A percentile compares a stretch with the other conserved stretches of the same genome.
Conservation (phyloP, 192 early-diverging fungal genomes). For the Coemansia sp. region DNA sequence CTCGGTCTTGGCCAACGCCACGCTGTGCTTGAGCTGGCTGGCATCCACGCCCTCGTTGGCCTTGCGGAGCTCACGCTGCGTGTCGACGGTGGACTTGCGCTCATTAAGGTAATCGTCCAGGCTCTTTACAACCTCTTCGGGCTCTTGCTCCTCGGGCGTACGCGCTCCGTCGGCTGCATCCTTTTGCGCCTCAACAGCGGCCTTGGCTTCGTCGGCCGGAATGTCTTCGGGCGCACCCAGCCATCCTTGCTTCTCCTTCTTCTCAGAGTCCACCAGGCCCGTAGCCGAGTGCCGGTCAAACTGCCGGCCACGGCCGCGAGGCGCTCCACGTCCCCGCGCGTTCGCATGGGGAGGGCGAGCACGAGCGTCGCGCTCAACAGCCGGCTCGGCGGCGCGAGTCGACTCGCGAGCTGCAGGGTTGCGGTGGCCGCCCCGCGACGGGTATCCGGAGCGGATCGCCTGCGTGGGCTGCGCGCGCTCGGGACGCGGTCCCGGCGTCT, state of each 20-base stretch:
- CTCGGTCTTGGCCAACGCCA: conserved; percentile 69
- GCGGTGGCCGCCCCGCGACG: conserved; percentile 33
- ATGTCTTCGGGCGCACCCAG: conserved; percentile 55
- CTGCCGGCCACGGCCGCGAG: conserved; percentile 65
- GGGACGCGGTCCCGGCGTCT: conserved; percentile 13
- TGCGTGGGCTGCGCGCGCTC: conserved; percentile 32
- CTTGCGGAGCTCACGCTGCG: conserved; percentile 66
- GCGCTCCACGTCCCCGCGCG: conserved; percentile 25
- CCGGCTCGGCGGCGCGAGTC: conserved; percentile 1
- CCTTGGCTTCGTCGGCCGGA: conserved; percentile 40
- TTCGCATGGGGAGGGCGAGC: conserved; percentile 32
- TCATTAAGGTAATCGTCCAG: conserved; percentile 85
- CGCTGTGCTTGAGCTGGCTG: conserved; percentile 76
- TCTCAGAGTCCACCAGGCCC: conserved; percentile 76
- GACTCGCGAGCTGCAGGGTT: conserved; percentile 9
- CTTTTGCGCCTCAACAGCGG: conserved; percentile 42
- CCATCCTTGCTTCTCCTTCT: conserved; percentile 90
- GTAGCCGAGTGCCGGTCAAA: conserved; percentile 75
- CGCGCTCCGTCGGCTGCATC: conserved; percentile 39
- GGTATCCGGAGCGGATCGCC: conserved; percentile 17
- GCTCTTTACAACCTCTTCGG: conserved; percentile 81
- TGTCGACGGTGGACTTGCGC: conserved; percentile 57
- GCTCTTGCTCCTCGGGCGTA: conserved; percentile 44
- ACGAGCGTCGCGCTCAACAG: conserved; percentile 51
- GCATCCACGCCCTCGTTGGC: conserved; percentile 89